Conservation (phyloP, 352 stramenopile genomes). For the Pythium brassicae region DNA sequence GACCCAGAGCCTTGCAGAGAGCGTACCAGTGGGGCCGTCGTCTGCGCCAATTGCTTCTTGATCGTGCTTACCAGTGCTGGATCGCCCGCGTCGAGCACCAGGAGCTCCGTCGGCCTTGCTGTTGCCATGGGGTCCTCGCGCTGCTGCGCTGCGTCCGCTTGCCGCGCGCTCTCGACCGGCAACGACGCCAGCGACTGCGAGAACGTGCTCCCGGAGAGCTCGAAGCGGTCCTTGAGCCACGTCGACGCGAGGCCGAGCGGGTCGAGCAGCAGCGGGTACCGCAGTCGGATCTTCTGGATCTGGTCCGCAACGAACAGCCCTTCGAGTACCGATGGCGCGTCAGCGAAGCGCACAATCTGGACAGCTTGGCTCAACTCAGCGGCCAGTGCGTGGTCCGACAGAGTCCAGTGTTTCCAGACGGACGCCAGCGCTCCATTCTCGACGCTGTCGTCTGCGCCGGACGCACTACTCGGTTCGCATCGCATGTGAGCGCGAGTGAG, state of each 20-base stretch:
- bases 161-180: background rate
- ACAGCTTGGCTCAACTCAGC: constrained; percentile 29
- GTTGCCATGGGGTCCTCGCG: constrained; percentile 10
- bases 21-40: constrained; percentile 20
- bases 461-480: background rate
- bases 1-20: background rate
- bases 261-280: constrained; percentile 49
- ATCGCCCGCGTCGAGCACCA: constrained; percentile 46
- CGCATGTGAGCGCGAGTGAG: constrained; percentile 7
- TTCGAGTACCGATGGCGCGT: constrained; percentile 22
- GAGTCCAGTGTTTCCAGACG: constrained; percentile 18
- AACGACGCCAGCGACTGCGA: constrained; percentile 2
- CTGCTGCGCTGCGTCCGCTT: background rate
- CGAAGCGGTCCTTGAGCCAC: constrained; percentile 37
- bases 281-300: constrained; percentile 33
- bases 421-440: constrained; percentile 1
- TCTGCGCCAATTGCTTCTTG: constrained; percentile 40
- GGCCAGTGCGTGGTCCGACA: constrained; percentile 21
- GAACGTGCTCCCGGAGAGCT: constrained; percentile 1
- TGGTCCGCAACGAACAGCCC: constrained; percentile 55
- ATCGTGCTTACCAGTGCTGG: constrained; percentile 25
- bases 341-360: constrained; percentile 15
- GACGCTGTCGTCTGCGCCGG: constrained; percentile 3
- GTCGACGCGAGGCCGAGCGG: constrained; percentile 25
- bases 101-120: constrained; percentile 3